Base-by-base conservation (phyloP, 2,329 filamentous ascomycete species). In the Madurella fahalii region DNA sequence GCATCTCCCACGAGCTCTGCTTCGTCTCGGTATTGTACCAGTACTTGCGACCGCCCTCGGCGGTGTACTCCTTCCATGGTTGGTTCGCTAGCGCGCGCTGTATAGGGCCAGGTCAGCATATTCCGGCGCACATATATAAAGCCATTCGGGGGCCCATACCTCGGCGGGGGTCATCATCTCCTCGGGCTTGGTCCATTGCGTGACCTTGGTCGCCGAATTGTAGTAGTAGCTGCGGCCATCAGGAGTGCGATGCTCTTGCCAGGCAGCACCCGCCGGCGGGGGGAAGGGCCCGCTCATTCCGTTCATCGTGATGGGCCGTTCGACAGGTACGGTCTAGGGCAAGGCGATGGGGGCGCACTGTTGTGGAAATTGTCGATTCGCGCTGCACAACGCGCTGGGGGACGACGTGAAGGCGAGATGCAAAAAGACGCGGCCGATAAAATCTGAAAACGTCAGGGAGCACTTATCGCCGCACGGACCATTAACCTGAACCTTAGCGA, bases 21-120 rank as follows among this genome's bases (percentile, higher is more conserved):
- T 93, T 92, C 43, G 89, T 92, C 71, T 95, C 87, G 34, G 86
- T 89, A 71, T 99, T 94, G 71, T 92, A 93, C 89, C 91, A 99
- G 73, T 99, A 99, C 68, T 93, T 90, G 65, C 86, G 85, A 45
- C 93, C 94, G 60, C 90, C 89, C 58, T 91, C 85, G 18, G 89
- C 86, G 25, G 87, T 90, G 67, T 95, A 94, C 71, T 96, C 90
- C 67, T 93, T 94, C 91, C 92, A 99, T 60, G 89, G 89, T 63
- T 94, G 89, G 64, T 86, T 86, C 48, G 87, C 80, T 46, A 95
- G 79, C 52, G 89, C 89, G 67, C 87, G 87, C 90, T 92, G 68
- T 51, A 56, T 39, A 53, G 11, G 52, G 57, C 47, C 51, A 30
- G 16, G 62, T 65, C 32, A 65, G 55, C 57, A 44, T n/a, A 4